Percentiles rank a stretch among this genome's conserved stretches.
phyloP scores from a whole-genome alignment of 805 yeast species.

The Spencermartinsiella europaea region DNA sequence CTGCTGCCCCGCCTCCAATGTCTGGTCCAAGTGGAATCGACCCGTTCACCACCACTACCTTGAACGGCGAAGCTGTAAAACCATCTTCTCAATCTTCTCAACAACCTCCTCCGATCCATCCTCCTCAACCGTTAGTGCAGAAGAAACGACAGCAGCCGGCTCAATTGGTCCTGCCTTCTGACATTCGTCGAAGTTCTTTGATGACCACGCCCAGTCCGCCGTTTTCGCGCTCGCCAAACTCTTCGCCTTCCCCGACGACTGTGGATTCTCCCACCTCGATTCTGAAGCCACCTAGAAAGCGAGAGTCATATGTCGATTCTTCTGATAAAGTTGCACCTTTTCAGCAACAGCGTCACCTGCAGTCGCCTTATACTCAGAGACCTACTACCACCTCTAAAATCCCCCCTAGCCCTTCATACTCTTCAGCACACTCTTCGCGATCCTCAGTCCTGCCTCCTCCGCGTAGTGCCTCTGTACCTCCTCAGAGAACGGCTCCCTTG shows the following conservation, averaged over 20 bases:
- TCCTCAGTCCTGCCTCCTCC: slow-evolving; percentile 1
- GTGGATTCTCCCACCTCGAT: slow-evolving; percentile 8
- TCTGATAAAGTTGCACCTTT: not conserved
- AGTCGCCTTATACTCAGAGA: no score
- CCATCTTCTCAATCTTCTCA: no score
- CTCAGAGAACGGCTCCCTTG: not conserved
- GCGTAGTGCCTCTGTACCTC: not conserved
- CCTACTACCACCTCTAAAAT: no score
- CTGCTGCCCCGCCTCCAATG: not conserved
- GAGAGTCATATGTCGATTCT: not conserved
- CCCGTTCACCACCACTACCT: no score
- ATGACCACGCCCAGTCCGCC: slow-evolving; percentile 8
- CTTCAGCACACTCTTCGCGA: not conserved
- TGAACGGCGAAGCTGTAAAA: no score
- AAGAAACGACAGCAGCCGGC: slow-evolving; percentile 8
- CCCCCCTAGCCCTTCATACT: no score
- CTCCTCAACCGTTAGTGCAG: not conserved
- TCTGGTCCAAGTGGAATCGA: no score
- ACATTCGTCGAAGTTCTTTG: slow-evolving; percentile 17
- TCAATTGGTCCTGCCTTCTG: slow-evolving; percentile 21
- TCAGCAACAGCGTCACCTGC: no score
- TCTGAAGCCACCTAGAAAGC: slow-evolving; percentile 4
- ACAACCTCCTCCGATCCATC: no score
- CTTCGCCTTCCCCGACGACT: slow-evolving; percentile 11
- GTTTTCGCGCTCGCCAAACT: slow-evolving; percentile 9